Evolutionary conservation across 306 rosid genomes (phyloP), one percentile per base, ranked within the genome.

Genomic region (Castanospermum australe): DNA sequence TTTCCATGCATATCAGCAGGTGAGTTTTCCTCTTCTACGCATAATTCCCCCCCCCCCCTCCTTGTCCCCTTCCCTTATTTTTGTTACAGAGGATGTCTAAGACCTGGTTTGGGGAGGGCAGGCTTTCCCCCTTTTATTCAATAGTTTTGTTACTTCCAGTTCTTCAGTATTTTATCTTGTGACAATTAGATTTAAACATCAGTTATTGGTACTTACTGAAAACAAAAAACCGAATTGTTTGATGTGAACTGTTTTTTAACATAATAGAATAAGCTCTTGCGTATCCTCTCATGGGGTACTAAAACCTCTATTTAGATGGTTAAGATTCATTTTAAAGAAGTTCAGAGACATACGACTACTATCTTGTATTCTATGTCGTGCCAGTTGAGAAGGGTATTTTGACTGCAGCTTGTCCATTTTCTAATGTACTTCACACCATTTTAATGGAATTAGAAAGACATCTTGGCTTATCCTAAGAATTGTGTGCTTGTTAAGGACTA

Each of bases 1-100:
- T 86, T 96, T 88, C 91, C 99, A 96, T 55, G 97, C 96, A 15
- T 96, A 96, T 81, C 99, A 96, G 81, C 99, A 96, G 90, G 99
- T 93, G 57, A 79, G 89, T 78, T 77, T 59, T 50, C 76, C 55
- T 59, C 44, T 73, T 79, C 67, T 76, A 54, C 69, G 35, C 50
- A 56, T 66, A 39, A 5, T 32, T 28, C n/a, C 45, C 45, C 8
- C 60, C 36, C 30, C n/a, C n/a, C n/a, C n/a, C n/a, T n/a, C n/a
- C n/a, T n/a, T n/a, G n/a, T n/a, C n/a, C n/a, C n/a, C n/a, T n/a
- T n/a, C n/a, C n/a, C n/a, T n/a, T n/a, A n/a, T n/a, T n/a, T n/a
- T n/a, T n/a, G n/a, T n/a, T n/a, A n/a, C n/a, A n/a, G n/a, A n/a
- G n/a, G n/a, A n/a, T n/a, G n/a, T n/a, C n/a, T n/a, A n/a, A n/a